Evolutionary conservation across 306 rosid genomes (phyloP).

Genomic region (Vigna nakashimae): DNA sequence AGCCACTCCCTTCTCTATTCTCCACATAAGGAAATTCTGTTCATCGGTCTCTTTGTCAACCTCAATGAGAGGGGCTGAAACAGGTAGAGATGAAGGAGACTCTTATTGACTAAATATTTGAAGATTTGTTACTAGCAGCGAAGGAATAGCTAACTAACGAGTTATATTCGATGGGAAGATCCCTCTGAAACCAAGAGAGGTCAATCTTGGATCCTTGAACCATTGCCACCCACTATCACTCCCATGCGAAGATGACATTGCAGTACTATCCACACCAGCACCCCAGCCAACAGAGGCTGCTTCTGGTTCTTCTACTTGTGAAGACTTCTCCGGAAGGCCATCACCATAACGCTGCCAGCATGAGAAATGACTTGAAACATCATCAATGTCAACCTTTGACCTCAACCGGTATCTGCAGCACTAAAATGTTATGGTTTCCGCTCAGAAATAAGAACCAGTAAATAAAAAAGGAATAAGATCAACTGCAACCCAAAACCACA

Average conservation of each 20-base stretch:
- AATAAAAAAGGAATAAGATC: background rate
- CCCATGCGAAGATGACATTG: slow-evolving; percentile 67
- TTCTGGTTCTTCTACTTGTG: slow-evolving; percentile 76
- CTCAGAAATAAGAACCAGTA: slow-evolving; percentile 12
- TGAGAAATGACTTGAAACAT: slow-evolving; percentile 65
- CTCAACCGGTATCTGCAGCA: slow-evolving; percentile 81
- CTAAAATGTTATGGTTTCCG: slow-evolving; percentile 39
- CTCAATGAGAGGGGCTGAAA: slow-evolving; percentile 87
- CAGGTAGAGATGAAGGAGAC: background rate
- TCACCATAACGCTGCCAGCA: slow-evolving; percentile 92
- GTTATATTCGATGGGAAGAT: slow-evolving; percentile 74
- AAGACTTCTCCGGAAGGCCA: slow-evolving; percentile 51
- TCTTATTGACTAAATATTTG: slow-evolving; percentile 1
- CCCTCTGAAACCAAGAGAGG: slow-evolving; percentile 89
- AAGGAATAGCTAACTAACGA: slow-evolving; percentile 62
- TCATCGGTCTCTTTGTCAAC: slow-evolving; percentile 85
- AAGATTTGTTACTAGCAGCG: slow-evolving; percentile 30
- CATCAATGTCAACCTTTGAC: slow-evolving; percentile 95
- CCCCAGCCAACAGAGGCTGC: slow-evolving; percentile 91
- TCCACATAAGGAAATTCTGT: slow-evolving; percentile 75
- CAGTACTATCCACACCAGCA: slow-evolving; percentile 63
- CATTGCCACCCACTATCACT: slow-evolving; percentile 78
- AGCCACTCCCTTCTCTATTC: slow-evolving; percentile 82
- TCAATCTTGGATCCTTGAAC: slow-evolving; percentile 90
- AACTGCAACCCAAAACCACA: background rate